These are phyloP conservation scores for Mrakia gelida DNA, from an alignment of 768 basidiomycete species.

Conservation along the genomic window DNA sequence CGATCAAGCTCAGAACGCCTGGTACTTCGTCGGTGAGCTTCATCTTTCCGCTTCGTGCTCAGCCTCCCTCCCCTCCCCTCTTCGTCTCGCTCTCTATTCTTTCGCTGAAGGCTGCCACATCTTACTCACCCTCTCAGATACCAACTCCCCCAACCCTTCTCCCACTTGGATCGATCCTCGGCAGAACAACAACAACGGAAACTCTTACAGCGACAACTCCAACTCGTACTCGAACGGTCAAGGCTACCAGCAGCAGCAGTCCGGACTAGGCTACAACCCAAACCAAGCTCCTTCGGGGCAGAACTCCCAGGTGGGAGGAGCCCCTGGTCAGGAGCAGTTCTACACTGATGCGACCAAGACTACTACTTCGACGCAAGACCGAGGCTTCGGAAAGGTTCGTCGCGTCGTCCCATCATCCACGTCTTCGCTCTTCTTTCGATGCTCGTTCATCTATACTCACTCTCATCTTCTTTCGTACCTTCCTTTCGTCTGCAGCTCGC, in stretches of 20 bases:
- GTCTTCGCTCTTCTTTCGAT: not conserved
- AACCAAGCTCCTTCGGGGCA: not conserved
- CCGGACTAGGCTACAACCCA: not conserved
- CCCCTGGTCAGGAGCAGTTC: not conserved
- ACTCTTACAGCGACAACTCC: not conserved
- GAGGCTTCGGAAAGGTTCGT: constrained; percentile 10
- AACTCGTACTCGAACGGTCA: not conserved
- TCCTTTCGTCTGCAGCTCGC: not conserved
- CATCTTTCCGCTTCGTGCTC: not conserved
- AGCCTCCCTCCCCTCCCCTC: not conserved
- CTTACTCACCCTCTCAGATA: not conserved
- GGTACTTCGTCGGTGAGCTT: not conserved
- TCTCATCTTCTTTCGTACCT: not conserved
- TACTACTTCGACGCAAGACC: not conserved
- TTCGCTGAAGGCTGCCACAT: not conserved
- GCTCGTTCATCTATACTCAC: not conserved
- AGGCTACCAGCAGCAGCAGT: not conserved
- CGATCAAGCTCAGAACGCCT: not conserved
- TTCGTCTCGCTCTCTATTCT: not conserved
- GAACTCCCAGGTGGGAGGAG: not conserved
- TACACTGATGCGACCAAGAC: constrained; percentile 13
- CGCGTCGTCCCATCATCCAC: not conserved
- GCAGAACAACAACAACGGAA: not conserved
- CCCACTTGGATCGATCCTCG: constrained; percentile 5
- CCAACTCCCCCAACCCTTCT: not conserved